Conservation (phyloP, 2,329 filamentous ascomycete species). For the Allantophomopsis cytisporea region DNA sequence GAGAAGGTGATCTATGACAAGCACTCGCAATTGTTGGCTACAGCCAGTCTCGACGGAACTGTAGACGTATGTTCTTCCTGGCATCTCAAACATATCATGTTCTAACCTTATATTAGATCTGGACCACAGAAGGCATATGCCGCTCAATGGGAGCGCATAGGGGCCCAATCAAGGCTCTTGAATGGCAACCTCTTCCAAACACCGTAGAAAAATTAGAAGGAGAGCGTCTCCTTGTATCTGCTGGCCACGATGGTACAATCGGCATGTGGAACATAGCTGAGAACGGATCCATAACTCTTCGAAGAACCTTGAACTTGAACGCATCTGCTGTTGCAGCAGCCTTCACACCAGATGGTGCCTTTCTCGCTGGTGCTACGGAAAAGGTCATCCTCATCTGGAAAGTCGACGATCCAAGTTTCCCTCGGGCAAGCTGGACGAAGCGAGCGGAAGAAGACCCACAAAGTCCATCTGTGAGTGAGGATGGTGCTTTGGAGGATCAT, state of each 20-base stretch:
- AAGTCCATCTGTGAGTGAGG: constrained; percentile 35
- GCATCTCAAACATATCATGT: constrained; percentile 11
- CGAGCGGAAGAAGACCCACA: constrained; percentile 41
- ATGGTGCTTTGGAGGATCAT: constrained; percentile 42
- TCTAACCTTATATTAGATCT: constrained; percentile 24
- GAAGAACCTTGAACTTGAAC: constrained; percentile 47
- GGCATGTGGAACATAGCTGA: constrained; percentile 48
- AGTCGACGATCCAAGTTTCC: constrained; percentile 41
- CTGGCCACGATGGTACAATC: constrained; percentile 49
- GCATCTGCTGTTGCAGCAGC: constrained; percentile 41
- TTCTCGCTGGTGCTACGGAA: constrained; percentile 46
- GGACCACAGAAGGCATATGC: constrained; percentile 30
- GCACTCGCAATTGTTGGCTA: constrained; percentile 38
- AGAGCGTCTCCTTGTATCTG: constrained; percentile 37
- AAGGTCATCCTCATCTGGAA: constrained; percentile 51
- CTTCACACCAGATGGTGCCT: constrained; percentile 49
- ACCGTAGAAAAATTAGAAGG: constrained; percentile 27
- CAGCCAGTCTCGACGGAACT: constrained; percentile 43
- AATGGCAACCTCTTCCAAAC: constrained; percentile 43
- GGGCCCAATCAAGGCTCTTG: constrained; percentile 40
- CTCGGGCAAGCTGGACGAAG: constrained; percentile 45
- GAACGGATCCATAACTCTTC: constrained; percentile 28
- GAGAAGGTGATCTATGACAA: constrained; percentile 42
- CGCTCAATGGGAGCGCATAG: constrained; percentile 45
- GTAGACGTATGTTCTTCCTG: constrained; percentile 38